A percentile compares a stretch with the other conserved stretches of the same genome.
phyloP scores from a whole-genome alignment of 331 rosid species.

The Malus hybrid region DNA sequence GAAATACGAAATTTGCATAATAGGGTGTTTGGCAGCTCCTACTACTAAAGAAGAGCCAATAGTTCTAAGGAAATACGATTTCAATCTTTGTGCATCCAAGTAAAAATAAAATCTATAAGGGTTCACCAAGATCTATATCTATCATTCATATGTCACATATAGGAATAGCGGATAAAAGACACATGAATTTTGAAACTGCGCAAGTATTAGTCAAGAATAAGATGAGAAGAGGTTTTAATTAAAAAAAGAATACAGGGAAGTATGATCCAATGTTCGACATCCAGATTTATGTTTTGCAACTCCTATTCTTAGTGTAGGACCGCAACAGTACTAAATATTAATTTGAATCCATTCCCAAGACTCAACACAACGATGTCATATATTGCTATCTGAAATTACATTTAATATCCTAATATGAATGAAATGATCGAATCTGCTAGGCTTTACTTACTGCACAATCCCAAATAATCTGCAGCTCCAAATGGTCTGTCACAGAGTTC shows the following conservation, averaged over 20 bases:
- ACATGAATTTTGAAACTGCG: neutral
- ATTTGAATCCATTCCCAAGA: neutral
- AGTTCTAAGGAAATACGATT: neutral
- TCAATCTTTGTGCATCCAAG: neutral
- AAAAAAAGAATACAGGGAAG: neutral
- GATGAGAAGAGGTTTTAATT: neutral
- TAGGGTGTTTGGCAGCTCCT: neutral
- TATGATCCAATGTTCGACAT: neutral
- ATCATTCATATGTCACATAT: neutral
- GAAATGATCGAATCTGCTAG: conserved; percentile 12
- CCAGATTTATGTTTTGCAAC: neutral
- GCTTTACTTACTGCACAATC: conserved; percentile 77
- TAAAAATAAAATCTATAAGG: neutral
- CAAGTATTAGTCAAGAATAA: neutral
- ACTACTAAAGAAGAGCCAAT: neutral
- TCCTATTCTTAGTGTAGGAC: neutral
- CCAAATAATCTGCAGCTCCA: conserved; percentile 97
- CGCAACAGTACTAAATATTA: neutral
- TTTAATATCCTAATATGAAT: conserved; percentile 3
- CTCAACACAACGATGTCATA: neutral
- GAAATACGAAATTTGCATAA: neutral
- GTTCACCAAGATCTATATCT: neutral
- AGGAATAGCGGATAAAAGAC: neutral
- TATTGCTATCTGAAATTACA: neutral
- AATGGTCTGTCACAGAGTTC: conserved; percentile 90